Evolutionary conservation across 306 rosid genomes (phyloP), one percentile per base, ranked within the genome.

Genomic region (Pachyrhizus erosus): DNA sequence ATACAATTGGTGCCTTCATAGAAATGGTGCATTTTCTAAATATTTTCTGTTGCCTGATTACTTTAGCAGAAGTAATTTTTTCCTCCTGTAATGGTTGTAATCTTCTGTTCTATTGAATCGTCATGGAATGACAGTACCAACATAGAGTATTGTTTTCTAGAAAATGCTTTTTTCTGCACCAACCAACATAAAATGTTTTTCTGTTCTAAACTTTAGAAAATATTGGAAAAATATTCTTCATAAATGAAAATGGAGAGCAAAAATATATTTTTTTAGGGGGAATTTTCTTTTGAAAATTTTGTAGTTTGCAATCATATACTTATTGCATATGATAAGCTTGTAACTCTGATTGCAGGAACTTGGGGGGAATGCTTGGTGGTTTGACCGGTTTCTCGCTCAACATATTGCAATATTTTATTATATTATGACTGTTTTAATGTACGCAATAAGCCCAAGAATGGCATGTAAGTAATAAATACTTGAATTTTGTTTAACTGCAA

Each of bases 371-470:
- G 86, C 91, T 62, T 88, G 94, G 97, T 96, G 99, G 99, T 87
- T 96, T n/a, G 99, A 96, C 55, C 94, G 98, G 75, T 96, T 96
- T 88, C 99, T 96, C 12, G 98, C 99, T 71, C 99, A 96, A 77
- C 97, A 96, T 78, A 91, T 93, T 46, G 99, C 98, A 0, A 43
- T 93, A 71, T 79, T 82, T 80, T 96, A 96, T 87, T 96, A 96
- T 75, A 2, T 93, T 31, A 90, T 96, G 98, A 96, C 96, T 2
- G 94, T 70, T 76, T 18, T 92, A 33, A 96, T 92, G 97, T 96
- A 96, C 78, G 23, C 76, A 15, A 29, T 96, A 82, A 96, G 97
- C 91, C 99, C 99, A 26, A 90, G 99, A 88, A 96, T 96, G 99
- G 98, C 99, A 71, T 96, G 99, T 93, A 84, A 92, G 99, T 91